Conservation (phyloP, 1,284 basidiomycete species). For the Apiotrichum porosum region DNA sequence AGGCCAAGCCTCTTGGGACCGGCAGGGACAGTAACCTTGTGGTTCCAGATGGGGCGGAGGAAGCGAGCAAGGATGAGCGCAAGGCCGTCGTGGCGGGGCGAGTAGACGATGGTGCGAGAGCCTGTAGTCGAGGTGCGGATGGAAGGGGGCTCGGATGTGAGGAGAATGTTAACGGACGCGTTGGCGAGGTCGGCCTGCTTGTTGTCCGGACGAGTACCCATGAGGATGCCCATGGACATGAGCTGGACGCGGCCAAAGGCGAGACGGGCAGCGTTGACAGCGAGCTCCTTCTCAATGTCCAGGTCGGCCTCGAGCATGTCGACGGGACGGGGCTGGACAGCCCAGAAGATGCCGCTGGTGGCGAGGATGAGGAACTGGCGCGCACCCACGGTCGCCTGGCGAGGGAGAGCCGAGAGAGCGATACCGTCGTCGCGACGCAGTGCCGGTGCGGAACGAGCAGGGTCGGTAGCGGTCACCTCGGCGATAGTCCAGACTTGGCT, state of each 20-base stretch:
- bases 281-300: conserved; percentile 35
- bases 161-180: conserved; percentile 28
- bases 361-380: conserved; percentile 40
- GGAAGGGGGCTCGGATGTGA: conserved; percentile 26
- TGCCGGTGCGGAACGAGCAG: conserved; percentile 13
- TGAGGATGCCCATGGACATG: conserved; percentile 36
- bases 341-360: conserved; percentile 35
- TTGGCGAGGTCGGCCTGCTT: conserved; percentile 29
- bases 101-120: conserved; percentile 58
- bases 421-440: conserved; percentile 21
- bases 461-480: conserved; percentile 42
- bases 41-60: conserved; percentile 80
- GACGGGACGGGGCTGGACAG: conserved; percentile 32
- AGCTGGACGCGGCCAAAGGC: conserved; percentile 39
- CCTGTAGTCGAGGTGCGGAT: conserved; percentile 26
- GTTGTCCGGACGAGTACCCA: conserved; percentile 22
- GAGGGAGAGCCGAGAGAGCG: conserved; percentile 29
- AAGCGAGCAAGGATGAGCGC: conserved; percentile 81
- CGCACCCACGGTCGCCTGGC: conserved; percentile 26
- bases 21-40: conserved; percentile 58
- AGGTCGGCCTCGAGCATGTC: conserved; percentile 38
- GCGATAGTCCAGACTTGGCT: conserved; percentile 78
- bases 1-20: conserved; percentile 22
- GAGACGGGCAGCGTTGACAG: conserved; percentile 18
- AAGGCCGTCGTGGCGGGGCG: conserved; percentile 83